Evolutionary conservation across 2,329 filamentous ascomycete species (phyloP).

Genomic region (Colletotrichum tamarilloi): DNA sequence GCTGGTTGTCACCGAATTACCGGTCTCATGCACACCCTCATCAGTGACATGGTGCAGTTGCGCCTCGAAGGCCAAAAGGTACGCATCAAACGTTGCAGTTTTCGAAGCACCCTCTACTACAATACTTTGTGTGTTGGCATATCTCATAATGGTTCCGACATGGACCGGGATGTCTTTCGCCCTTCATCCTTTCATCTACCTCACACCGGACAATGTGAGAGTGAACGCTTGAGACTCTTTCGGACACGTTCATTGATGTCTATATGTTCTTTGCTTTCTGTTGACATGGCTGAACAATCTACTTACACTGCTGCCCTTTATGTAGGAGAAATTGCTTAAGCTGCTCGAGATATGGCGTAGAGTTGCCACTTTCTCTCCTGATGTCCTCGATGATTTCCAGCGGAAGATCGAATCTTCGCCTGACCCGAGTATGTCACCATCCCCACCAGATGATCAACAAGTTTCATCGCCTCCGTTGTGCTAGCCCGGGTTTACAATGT

Average conservation of each 20-base stretch:
- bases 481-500: not conserved
- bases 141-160: not conserved
- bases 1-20: slow-evolving; percentile 97
- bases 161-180: not conserved
- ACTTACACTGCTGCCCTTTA: slow-evolving; percentile 54
- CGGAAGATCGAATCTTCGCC: slow-evolving; percentile 75
- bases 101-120: not conserved
- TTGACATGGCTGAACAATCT: slow-evolving; percentile 27
- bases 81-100: slow-evolving; percentile 60
- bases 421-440: slow-evolving; percentile 70
- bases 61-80: slow-evolving; percentile 97
- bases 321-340: slow-evolving; percentile 95
- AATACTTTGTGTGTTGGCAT: not conserved
- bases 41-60: slow-evolving; percentile 92
- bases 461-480: slow-evolving; percentile 20
- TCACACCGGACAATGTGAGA: not conserved
- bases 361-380: slow-evolving; percentile 85
- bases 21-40: slow-evolving; percentile 90
- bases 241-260: not conserved
- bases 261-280: not conserved
- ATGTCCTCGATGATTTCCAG: slow-evolving; percentile 86
- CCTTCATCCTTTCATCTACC: not conserved
- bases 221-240: not conserved
- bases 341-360: slow-evolving; percentile 98
- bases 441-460: slow-evolving; percentile 24